These are phyloP conservation scores for Geosmithia flava DNA, from an alignment of 2,329 filamentous ascomycete species.

Conservation along the genomic window DNA sequence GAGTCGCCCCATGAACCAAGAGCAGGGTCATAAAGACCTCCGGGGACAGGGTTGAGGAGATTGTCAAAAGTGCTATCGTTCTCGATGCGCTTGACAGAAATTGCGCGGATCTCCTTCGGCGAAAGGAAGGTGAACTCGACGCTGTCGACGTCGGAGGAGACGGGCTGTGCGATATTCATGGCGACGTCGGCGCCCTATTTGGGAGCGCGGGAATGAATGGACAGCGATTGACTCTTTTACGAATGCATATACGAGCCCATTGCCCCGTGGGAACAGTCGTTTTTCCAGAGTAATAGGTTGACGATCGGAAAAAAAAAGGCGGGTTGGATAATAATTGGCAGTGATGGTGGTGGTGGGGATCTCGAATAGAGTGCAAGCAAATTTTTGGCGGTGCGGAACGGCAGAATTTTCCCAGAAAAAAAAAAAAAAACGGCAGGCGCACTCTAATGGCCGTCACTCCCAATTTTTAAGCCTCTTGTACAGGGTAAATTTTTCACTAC, in stretches of 20 bases:
- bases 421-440: neutral
- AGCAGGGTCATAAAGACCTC: constrained; percentile 85
- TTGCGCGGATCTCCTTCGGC: constrained; percentile 67
- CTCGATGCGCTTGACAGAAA: constrained; percentile 90
- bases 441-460: neutral
- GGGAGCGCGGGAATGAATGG: neutral
- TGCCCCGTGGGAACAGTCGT: neutral
- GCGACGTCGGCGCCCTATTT: constrained; percentile 8
- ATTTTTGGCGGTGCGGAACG: constrained; percentile 32
- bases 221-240: neutral
- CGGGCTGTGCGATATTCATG: constrained; percentile 69
- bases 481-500: neutral
- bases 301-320: neutral
- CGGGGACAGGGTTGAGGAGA: constrained; percentile 76
- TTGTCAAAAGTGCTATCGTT: constrained; percentile 92
- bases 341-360: constrained; percentile 4
- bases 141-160: constrained; percentile 70
- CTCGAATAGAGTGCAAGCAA: constrained; percentile 10
- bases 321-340: neutral
- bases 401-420: constrained; percentile 24
- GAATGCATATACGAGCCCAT: neutral
- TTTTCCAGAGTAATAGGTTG: neutral
- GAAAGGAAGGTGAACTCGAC: constrained; percentile 86
- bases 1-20: constrained; percentile 82
- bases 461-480: neutral